Evolutionary conservation across 2,329 filamentous ascomycete species (phyloP).

Genomic region (Ceratocystis lukuohia): DNA sequence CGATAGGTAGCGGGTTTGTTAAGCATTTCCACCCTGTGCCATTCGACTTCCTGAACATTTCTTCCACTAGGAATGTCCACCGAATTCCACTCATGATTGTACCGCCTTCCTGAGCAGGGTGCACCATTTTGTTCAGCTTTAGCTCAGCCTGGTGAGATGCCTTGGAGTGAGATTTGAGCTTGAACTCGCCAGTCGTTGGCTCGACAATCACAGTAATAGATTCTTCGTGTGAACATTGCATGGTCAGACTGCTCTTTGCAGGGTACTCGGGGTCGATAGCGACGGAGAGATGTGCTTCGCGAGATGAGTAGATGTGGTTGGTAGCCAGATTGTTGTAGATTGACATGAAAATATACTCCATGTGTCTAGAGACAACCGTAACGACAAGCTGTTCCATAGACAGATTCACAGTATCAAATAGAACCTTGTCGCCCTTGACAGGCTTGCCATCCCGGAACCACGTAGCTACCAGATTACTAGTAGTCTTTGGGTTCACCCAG

Average conservation of each 20-base stretch:
- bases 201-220: slow-evolving; percentile 47
- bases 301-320: slow-evolving; percentile 47
- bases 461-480: slow-evolving; percentile 48
- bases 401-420: slow-evolving; percentile 51
- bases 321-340: slow-evolving; percentile 48
- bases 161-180: slow-evolving; percentile 51
- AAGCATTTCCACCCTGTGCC: slow-evolving; percentile 50
- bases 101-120: slow-evolving; percentile 45
- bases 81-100: slow-evolving; percentile 47
- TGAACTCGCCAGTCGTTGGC: slow-evolving; percentile 62
- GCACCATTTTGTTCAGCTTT: slow-evolving; percentile 47
- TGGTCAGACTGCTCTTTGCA: slow-evolving; percentile 50
- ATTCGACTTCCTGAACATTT: slow-evolving; percentile 46
- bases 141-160: slow-evolving; percentile 45
- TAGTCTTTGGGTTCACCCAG: slow-evolving; percentile 30
- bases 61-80: slow-evolving; percentile 46
- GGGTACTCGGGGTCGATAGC: slow-evolving; percentile 48
- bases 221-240: slow-evolving; percentile 41
- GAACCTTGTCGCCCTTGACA: slow-evolving; percentile 52
- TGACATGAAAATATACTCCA: slow-evolving; percentile 54
- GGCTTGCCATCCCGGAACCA: slow-evolving; percentile 81
- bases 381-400: slow-evolving; percentile 64
- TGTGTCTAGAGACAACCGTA: slow-evolving; percentile 61
- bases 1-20: slow-evolving; percentile 35
- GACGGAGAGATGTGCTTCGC: slow-evolving; percentile 45